Percentiles rank a stretch among this genome's conserved stretches.
These are phyloP conservation scores for Rhodotorula mucilaginosa DNA, from an alignment of 1,284 basidiomycete genomes.

Conservation along the genomic window DNA sequence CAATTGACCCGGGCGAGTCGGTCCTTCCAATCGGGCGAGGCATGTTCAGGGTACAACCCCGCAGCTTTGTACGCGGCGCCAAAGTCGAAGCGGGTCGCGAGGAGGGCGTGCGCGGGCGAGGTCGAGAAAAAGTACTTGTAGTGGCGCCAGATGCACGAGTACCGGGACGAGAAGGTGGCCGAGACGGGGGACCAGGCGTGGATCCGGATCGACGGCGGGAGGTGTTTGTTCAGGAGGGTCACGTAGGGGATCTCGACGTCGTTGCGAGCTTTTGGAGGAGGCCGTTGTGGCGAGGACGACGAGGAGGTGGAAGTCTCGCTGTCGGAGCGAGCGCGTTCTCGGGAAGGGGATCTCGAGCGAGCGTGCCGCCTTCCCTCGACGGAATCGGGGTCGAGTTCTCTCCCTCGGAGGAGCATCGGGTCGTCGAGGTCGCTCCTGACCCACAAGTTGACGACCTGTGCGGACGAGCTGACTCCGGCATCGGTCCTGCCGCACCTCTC, in stretches of 20 bases:
- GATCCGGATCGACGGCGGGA: slow-evolving; percentile 86
- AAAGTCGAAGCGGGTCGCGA: slow-evolving; percentile 31
- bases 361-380: slow-evolving; percentile 37
- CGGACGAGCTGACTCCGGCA: slow-evolving; percentile 87
- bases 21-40: slow-evolving; percentile 25
- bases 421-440: slow-evolving; percentile 60
- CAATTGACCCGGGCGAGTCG: slow-evolving; percentile 43
- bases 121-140: slow-evolving; percentile 93
- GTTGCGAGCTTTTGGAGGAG: background rate
- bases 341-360: slow-evolving; percentile 7
- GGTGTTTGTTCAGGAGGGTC: slow-evolving; percentile 78
- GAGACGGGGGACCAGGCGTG: slow-evolving; percentile 93
- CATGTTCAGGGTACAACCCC: slow-evolving; percentile 9
- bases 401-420: slow-evolving; percentile 35
- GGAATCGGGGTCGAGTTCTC: slow-evolving; percentile 38
- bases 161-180: slow-evolving; percentile 77
- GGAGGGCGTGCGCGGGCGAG: slow-evolving; percentile 22
- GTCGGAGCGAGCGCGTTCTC: slow-evolving; percentile 10
- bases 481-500: slow-evolving; percentile 91
- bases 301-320: background rate
- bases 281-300: slow-evolving; percentile 2
- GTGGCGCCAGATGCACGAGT: slow-evolving; percentile 80
- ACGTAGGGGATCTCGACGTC: slow-evolving; percentile 71
- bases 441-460: slow-evolving; percentile 91
- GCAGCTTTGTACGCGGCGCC: slow-evolving; percentile 29